A percentile compares a stretch with the other conserved stretches of the same genome.
Conservation (phyloP, 768 basidiomycete species). For the Trametes sanguinea region DNA sequence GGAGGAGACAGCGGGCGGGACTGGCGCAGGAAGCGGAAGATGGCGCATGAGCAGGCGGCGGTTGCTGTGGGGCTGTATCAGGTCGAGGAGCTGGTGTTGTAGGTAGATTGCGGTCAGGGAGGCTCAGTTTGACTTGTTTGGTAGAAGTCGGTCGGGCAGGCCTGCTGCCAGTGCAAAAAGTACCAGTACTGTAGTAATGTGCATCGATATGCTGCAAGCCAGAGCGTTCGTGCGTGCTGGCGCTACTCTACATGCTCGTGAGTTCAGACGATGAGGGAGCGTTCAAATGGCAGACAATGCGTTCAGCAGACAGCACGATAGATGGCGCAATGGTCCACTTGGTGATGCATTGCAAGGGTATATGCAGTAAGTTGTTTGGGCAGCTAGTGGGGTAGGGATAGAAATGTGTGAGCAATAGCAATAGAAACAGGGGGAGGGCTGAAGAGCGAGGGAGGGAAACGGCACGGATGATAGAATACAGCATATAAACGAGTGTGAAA, state of each 20-base stretch:
- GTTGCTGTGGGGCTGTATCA: constrained; percentile 67
- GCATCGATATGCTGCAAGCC: neutral
- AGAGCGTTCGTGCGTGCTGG: neutral
- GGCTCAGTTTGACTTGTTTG: no score
- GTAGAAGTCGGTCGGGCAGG: no score
- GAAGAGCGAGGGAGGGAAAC: neutral
- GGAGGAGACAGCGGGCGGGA: constrained; percentile 28
- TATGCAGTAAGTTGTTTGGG: no score
- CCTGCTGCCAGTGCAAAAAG: neutral
- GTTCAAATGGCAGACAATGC: no score
- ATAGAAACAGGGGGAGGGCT: neutral
- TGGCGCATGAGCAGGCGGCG: constrained; percentile 51
- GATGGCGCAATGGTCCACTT: neutral
- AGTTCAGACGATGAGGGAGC: no score
- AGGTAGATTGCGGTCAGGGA: neutral
- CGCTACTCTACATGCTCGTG: neutral
- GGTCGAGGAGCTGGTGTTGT: constrained; percentile 60
- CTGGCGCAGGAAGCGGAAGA: constrained; percentile 45
- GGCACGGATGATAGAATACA: neutral
- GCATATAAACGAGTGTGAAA: neutral
- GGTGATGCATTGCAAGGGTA: neutral
- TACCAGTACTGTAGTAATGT: neutral
- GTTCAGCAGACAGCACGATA: no score
- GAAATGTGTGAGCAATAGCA: neutral
- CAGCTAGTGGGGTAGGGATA: no score